Percentiles rank a stretch among this genome's conserved stretches.
Conservation (phyloP, 1,284 basidiomycete genomes). For the Marasmius tenuissimus region DNA sequence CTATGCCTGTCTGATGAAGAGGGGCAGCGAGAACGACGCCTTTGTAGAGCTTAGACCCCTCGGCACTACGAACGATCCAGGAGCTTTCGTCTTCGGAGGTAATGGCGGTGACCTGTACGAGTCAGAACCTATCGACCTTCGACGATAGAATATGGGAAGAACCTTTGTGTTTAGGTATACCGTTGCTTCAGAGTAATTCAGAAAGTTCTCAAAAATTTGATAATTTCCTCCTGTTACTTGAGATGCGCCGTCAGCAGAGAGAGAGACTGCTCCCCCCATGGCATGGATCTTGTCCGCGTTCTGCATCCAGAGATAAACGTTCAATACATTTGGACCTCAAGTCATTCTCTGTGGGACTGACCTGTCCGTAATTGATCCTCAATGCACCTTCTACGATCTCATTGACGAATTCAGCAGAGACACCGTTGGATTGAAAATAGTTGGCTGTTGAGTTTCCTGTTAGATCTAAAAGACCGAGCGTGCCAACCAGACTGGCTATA, state of each 20-base stretch:
- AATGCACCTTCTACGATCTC: slow-evolving; percentile 87
- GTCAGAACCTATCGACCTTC: background rate
- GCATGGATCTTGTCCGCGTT: slow-evolving; percentile 80
- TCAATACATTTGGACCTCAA: no score
- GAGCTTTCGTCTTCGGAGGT: slow-evolving; percentile 30
- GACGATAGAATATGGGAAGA: slow-evolving; percentile 16
- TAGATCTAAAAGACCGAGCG: slow-evolving; percentile 56
- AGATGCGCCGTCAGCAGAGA: slow-evolving; percentile 73
- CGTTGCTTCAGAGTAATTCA: slow-evolving; percentile 67
- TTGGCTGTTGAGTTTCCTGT: slow-evolving; percentile 56
- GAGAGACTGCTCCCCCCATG: slow-evolving; percentile 71
- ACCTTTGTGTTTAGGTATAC: slow-evolving; percentile 73
- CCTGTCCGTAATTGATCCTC: slow-evolving; percentile 89
- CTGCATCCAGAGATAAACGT: slow-evolving; percentile 27
- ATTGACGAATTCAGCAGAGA: slow-evolving; percentile 60
- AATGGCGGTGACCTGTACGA: slow-evolving; percentile 51
- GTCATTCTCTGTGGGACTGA: slow-evolving; percentile 26
- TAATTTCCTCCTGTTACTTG: slow-evolving; percentile 83
- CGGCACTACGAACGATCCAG: slow-evolving; percentile 51
- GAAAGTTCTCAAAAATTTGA: slow-evolving; percentile 82
- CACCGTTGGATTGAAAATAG: slow-evolving; percentile 58
- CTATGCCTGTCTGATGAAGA: slow-evolving; percentile 62
- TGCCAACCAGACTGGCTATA: slow-evolving; percentile 53
- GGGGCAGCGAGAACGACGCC: slow-evolving; percentile 80
- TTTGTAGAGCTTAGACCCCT: slow-evolving; percentile 51